These are phyloP conservation scores for Aspergillus brunneoviolaceus DNA, from an alignment of 2,329 filamentous ascomycete genomes.

Conservation along the genomic window DNA sequence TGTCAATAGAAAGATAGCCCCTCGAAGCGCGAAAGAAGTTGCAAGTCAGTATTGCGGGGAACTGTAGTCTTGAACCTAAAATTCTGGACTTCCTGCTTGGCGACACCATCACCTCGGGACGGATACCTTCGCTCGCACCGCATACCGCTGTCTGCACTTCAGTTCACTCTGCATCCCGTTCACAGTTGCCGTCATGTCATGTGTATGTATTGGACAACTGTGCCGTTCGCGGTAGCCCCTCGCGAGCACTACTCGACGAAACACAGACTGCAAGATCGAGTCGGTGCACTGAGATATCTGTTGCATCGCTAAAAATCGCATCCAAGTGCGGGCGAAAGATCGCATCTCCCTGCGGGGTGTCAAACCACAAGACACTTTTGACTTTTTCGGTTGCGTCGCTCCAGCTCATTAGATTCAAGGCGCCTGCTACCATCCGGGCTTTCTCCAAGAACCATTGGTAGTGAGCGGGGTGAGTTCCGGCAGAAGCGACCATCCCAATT, in stretches of 20 bases:
- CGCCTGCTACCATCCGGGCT: constrained; percentile 6
- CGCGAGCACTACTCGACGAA: not conserved
- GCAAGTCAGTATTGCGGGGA: not conserved
- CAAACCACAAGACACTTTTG: constrained; percentile 24
- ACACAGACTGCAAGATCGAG: not conserved
- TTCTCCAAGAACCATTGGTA: constrained; percentile 21
- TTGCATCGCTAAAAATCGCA: constrained; percentile 7
- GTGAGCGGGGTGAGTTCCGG: constrained; percentile 12
- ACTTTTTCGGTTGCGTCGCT: constrained; percentile 15
- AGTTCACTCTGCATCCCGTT: not conserved
- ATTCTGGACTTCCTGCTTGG: too few relatives aligned
- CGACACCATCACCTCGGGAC: too few relatives aligned
- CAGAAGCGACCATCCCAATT: constrained; percentile 40
- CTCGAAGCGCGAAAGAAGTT: not conserved
- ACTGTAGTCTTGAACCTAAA: too few relatives aligned
- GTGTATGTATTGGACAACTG: not conserved
- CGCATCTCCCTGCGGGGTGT: constrained; percentile 14
- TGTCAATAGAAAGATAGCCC: not conserved
- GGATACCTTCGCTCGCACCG: too few relatives aligned
- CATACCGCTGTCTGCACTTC: not conserved
- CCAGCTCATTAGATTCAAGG: not conserved
- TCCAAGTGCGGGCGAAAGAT: constrained; percentile 24
- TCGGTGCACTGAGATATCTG: not conserved
- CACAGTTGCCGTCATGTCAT: not conserved
- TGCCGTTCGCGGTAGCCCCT: not conserved